A percentile compares a stretch with the other conserved stretches of the same genome.
These are phyloP conservation scores for Paulownia fortunei DNA, from an alignment of 257 asterid genomes.

Conservation along the genomic window DNA sequence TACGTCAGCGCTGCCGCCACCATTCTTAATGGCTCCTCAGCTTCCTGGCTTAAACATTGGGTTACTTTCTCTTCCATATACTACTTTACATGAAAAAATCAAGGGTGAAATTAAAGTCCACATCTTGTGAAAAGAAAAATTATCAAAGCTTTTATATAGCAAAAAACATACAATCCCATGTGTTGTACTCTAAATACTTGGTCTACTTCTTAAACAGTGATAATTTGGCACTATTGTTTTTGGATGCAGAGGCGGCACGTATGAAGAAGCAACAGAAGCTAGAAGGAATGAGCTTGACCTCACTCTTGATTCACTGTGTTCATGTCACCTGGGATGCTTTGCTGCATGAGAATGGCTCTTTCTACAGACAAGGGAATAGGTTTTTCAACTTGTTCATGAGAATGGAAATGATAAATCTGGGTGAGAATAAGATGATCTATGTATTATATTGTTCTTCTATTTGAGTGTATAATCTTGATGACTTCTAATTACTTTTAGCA, in stretches of 20 bases:
- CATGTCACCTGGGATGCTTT: constrained; percentile 83
- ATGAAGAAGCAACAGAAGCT: constrained; percentile 56
- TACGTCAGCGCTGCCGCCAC: constrained; percentile 38
- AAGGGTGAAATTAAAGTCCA: too few species aligned
- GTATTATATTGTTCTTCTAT: constrained; percentile 17
- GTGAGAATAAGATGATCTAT: constrained; percentile 39
- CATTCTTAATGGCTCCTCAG: constrained; percentile 46
- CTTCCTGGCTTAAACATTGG: constrained; percentile 65
- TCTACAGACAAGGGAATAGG: neutral
- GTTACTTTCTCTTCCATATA: constrained; percentile 35
- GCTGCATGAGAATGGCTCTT: constrained; percentile 38
- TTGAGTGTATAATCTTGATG: constrained; percentile 23
- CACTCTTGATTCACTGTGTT: constrained; percentile 75
- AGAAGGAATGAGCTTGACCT: constrained; percentile 85
- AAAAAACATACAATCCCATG: too few species aligned
- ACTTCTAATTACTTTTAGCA: constrained; percentile 26
- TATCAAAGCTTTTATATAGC: too few species aligned
- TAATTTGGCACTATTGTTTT: too few species aligned
- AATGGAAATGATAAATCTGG: neutral
- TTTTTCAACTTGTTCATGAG: constrained; percentile 3
- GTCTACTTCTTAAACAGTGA: neutral
- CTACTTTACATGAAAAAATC: neutral
- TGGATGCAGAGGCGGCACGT: constrained; percentile 52
- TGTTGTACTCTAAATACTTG: neutral
- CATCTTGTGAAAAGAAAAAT: too few species aligned